Evolutionary conservation across 225 moss, liverwort and hornwort genomes (phyloP).

Genomic region (Takakia lepidozioides): DNA sequence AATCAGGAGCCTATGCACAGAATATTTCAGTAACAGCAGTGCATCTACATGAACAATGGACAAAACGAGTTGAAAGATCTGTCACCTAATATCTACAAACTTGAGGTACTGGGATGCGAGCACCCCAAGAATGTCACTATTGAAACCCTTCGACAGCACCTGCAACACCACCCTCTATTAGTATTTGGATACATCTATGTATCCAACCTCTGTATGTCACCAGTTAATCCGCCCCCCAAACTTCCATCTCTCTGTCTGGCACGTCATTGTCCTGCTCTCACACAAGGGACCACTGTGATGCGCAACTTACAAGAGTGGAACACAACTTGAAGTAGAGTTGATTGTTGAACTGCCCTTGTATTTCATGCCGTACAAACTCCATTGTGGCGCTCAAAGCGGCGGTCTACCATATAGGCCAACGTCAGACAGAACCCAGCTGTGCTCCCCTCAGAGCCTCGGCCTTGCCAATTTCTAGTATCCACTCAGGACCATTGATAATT

Average conservation of each 20-base stretch:
- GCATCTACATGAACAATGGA: neutral
- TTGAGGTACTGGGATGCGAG: conserved; percentile 66
- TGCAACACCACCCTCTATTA: conserved; percentile 30
- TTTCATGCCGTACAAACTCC: conserved; percentile 73
- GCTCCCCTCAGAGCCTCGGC: too few species aligned
- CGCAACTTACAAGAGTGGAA: conserved; percentile 51
- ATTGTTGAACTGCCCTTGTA: conserved; percentile 59
- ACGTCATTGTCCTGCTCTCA: too few species aligned
- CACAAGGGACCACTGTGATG: too few species aligned
- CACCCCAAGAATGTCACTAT: conserved; percentile 66
- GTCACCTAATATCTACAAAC: conserved; percentile 80
- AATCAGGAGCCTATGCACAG: too few species aligned
- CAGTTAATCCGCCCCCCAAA: too few species aligned
- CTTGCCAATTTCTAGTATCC: too few species aligned
- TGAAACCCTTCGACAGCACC: conserved; percentile 60
- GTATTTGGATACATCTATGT: too few species aligned
- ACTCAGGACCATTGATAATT: too few species aligned
- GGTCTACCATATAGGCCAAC: conserved; percentile 27
- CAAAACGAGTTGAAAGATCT: neutral
- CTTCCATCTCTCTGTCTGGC: too few species aligned
- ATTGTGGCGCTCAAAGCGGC: conserved; percentile 63
- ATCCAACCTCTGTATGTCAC: too few species aligned
- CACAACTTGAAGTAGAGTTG: conserved; percentile 66
- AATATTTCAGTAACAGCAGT: too few species aligned
- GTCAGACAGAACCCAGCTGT: too few species aligned